Percentiles rank a stretch among this genome's conserved stretches.
Conservation (phyloP, 805 yeast genomes). For the Barnettozyma vustinii region DNA sequence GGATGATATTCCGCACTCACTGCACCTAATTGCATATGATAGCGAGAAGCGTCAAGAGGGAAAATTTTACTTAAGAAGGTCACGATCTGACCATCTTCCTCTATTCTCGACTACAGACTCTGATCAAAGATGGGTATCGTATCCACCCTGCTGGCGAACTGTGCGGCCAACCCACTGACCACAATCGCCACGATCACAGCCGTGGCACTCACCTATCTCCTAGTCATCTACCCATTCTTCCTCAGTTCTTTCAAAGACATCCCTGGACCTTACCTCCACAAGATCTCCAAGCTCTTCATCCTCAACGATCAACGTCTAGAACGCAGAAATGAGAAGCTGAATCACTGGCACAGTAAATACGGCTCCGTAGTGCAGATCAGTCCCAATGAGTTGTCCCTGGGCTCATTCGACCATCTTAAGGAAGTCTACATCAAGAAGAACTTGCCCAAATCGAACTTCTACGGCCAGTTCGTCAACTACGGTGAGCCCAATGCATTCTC, state of each 20-base stretch:
- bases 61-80: background rate
- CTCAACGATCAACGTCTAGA: conserved; percentile 40
- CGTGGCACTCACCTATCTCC: conserved; percentile 22
- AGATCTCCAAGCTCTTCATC: conserved; percentile 38
- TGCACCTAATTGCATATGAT: background rate
- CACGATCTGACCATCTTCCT: background rate
- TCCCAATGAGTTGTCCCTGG: conserved; percentile 57
- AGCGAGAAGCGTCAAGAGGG: background rate
- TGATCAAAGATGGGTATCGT: background rate
- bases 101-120: background rate
- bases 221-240: conserved; percentile 40
- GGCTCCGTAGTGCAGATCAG: conserved; percentile 60
- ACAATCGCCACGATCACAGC: conserved; percentile 1
- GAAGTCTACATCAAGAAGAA: conserved; percentile 52
- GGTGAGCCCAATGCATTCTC: conserved; percentile 58
- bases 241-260: conserved; percentile 44
- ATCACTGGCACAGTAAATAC: conserved; percentile 45
- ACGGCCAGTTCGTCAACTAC: conserved; percentile 54
- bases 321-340: conserved; percentile 44
- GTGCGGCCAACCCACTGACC: background rate
- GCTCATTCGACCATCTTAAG: conserved; percentile 43
- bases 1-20: background rate
- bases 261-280: conserved; percentile 56
- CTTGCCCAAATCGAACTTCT: conserved; percentile 52
- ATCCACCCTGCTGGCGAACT: background rate